Percentiles rank a stretch among this genome's conserved stretches.
These are phyloP conservation scores for Fusarium nurragi DNA, from an alignment of 2,329 filamentous ascomycete genomes.

Conservation along the genomic window DNA sequence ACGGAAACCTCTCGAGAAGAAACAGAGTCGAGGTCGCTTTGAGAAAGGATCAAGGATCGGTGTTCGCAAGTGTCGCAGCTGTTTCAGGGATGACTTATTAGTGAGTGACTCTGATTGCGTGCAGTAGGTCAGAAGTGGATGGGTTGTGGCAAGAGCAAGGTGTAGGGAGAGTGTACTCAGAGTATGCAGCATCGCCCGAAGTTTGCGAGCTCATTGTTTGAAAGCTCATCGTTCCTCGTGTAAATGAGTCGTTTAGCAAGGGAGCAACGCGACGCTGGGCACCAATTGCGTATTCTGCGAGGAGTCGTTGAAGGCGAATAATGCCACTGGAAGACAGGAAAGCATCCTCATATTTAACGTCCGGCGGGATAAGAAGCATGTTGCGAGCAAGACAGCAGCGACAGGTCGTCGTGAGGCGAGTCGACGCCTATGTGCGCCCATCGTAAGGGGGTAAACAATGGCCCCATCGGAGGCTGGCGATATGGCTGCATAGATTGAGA, in stretches of 20 bases:
- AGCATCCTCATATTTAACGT: background rate
- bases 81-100: background rate
- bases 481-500: slow-evolving; percentile 11
- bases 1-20: background rate
- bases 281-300: no score
- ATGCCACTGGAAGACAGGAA: background rate
- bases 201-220: background rate
- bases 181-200: background rate
- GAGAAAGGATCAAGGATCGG: background rate
- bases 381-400: background rate
- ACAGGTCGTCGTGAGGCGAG: background rate
- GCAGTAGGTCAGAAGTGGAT: background rate
- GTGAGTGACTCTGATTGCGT: background rate
- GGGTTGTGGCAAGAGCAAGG: background rate
- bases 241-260: background rate
- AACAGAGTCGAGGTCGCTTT: background rate
- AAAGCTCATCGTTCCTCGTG: background rate
- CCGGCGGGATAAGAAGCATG: background rate
- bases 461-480: background rate
- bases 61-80: background rate
- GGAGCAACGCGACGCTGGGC: background rate
- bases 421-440: background rate
- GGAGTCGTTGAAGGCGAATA: background rate
- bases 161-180: background rate
- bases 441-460: slow-evolving; percentile 2